Conservation (phyloP, 163 green algal genomes). For the Scenedesmus sp. region DNA sequence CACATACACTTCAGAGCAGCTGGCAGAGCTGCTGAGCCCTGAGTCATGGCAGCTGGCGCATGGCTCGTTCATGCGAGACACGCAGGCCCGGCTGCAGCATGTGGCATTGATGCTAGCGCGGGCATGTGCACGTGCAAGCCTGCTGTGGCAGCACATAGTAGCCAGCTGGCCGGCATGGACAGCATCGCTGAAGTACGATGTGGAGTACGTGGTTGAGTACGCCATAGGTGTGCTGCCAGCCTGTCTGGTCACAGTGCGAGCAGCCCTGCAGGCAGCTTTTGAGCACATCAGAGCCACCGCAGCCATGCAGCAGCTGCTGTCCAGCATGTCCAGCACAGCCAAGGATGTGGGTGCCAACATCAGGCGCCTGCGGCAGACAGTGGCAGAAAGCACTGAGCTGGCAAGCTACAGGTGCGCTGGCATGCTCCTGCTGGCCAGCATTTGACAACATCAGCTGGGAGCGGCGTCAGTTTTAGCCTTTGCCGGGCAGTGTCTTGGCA, state of each 20-base stretch:
- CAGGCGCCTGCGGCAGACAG: not conserved
- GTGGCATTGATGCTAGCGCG: not conserved
- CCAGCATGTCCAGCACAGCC: not conserved
- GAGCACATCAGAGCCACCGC: not conserved
- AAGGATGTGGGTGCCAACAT: not conserved
- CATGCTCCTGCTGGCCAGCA: not conserved
- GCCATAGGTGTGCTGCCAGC: slow-evolving; percentile 18
- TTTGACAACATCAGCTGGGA: not conserved
- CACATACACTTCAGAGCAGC: not conserved
- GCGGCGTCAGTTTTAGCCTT: not conserved
- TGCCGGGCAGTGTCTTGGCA: not conserved
- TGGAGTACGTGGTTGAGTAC: slow-evolving; percentile 36
- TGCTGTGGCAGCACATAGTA: not conserved
- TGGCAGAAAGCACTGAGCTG: not conserved
- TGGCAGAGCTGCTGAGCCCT: slow-evolving; percentile 14
- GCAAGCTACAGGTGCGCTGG: not conserved
- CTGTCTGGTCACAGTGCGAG: not conserved
- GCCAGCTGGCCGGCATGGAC: slow-evolving; percentile 32
- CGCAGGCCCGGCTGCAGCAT: not conserved
- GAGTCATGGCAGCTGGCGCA: not conserved
- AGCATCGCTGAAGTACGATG: slow-evolving; percentile 27
- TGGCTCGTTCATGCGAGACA: not conserved
- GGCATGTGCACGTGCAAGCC: not conserved
- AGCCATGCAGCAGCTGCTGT: not conserved
- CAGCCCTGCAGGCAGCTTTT: not conserved